Base-by-base conservation (phyloP, 352 stramenopile species). In the Phytophthora ohioensis region DNA sequence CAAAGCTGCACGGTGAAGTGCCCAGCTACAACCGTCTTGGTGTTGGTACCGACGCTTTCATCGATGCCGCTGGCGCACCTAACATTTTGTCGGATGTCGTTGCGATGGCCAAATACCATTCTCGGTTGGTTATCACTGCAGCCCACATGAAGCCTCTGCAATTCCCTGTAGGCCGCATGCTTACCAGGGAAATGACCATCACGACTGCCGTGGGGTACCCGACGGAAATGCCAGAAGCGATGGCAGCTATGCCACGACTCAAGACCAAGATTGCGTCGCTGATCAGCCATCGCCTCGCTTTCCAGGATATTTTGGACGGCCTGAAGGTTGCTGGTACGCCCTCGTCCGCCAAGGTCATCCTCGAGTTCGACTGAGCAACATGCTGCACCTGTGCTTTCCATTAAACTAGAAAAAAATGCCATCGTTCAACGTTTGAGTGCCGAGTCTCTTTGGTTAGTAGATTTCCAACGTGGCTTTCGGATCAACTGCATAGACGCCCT, bases 401-500 rank as follows among this genome's bases (percentile, higher is more conserved):
- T 32, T 48, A 60, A 49, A 46, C 36, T 49, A 51, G 27, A 38
- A 30, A 30, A 45, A 36, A 43, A 46, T 13, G 57, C 12, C 46
- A 32, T 60, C 21, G 45, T 49, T 55, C 31, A 53, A 36, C 47
- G 9, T 7, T 17, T 21, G 10, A 48, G 46, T 5, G 17, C 5
- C 12, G 38, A 43, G 2, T n/a, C 45, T 52, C n/a, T 45, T 10
- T 46, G 5, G 8, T 17, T 88, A 90, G 38, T 74, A 82, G 12
- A 91, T 53, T 60, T 91, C 82, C 3, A 93, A 65, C 6, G 35
- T 71, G 0, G 76, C 77, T 12, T 82, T 59, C 27, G 84, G 80
- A 31, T 97, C 81, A n/a, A 68, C 53, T 30, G 87, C 91, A 71
- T 96, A 97, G 17, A 83, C 73, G 45, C 62, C 74, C 56, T 95